Evolutionary conservation across 306 rosid species (phyloP).

Genomic region (Lagenaria siceraria): DNA sequence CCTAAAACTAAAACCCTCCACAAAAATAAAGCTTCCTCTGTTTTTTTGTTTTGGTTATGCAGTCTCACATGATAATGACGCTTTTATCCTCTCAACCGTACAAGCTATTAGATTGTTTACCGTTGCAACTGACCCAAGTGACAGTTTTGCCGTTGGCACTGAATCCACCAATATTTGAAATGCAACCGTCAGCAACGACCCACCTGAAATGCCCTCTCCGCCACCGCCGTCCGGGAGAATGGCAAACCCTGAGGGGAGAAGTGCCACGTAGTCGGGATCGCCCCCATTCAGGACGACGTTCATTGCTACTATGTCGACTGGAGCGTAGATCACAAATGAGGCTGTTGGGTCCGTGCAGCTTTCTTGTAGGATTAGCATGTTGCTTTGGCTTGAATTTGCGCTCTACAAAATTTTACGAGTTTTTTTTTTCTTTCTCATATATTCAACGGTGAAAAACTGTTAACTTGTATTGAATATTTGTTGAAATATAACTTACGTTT

Average conservation of each 20-base stretch:
- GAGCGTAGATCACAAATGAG: constrained; percentile 79
- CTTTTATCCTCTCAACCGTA: constrained; percentile 89
- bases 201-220: constrained; percentile 43
- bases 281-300: constrained; percentile 85
- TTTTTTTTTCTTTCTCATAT: too few species aligned
- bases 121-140: constrained; percentile 91
- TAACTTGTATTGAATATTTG: too few species aligned
- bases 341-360: constrained; percentile 73
- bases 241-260: constrained; percentile 93
- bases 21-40: background rate
- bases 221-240: constrained; percentile 74
- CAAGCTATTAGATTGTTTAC: constrained; percentile 87
- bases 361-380: constrained; percentile 91
- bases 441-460: too few species aligned
- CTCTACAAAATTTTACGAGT: constrained; percentile 29
- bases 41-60: constrained; percentile 1
- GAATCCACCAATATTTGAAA: constrained; percentile 95
- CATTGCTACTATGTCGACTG: constrained; percentile 84
- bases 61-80: constrained; percentile 52
- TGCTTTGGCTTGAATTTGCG: constrained; percentile 93
- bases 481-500: constrained; percentile 29
- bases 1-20: background rate
- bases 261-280: constrained; percentile 89
- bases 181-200: constrained; percentile 85
- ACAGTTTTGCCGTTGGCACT: constrained; percentile 79